These are phyloP conservation scores for Lodderomyces parapsilosis DNA, from an alignment of 1,139 yeast genomes.

Conservation along the genomic window DNA sequence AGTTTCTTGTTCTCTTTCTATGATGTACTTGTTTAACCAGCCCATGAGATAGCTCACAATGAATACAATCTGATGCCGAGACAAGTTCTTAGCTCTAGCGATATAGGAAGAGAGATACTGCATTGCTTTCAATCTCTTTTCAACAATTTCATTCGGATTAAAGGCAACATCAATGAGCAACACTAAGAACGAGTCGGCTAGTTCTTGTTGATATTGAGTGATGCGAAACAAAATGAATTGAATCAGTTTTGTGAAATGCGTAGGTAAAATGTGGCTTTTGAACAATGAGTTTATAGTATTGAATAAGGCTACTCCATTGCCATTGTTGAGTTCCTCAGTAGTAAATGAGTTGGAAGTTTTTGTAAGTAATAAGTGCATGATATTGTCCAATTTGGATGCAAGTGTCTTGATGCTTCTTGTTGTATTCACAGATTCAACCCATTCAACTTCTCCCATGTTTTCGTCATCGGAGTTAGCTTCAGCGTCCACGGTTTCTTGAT, in stretches of 20 bases:
- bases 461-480: conserved; percentile 31
- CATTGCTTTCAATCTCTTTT: conserved; percentile 80
- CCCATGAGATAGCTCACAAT: conserved; percentile 76
- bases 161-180: conserved; percentile 82
- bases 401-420: conserved; percentile 55
- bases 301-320: conserved; percentile 72
- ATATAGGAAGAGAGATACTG: conserved; percentile 90
- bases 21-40: conserved; percentile 80
- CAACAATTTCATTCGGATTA: conserved; percentile 61
- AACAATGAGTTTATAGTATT: conserved; percentile 75
- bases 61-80: conserved; percentile 70
- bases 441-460: conserved; percentile 33
- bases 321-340: conserved; percentile 50
- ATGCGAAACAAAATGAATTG: conserved; percentile 83
- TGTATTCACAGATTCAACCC: conserved; percentile 39
- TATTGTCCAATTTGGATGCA: conserved; percentile 67
- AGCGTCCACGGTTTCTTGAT: conserved; percentile 23
- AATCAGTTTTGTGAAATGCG: conserved; percentile 87
- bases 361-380: conserved; percentile 55
- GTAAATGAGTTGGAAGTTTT: conserved; percentile 52
- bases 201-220: conserved; percentile 78
- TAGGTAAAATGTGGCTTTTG: conserved; percentile 80
- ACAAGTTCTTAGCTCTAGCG: conserved; percentile 78
- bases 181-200: conserved; percentile 83
- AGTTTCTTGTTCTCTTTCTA: conserved; percentile 81